Base-by-base conservation (phyloP, 2,329 filamentous ascomycete species). In the Monosporascus sp. region DNA sequence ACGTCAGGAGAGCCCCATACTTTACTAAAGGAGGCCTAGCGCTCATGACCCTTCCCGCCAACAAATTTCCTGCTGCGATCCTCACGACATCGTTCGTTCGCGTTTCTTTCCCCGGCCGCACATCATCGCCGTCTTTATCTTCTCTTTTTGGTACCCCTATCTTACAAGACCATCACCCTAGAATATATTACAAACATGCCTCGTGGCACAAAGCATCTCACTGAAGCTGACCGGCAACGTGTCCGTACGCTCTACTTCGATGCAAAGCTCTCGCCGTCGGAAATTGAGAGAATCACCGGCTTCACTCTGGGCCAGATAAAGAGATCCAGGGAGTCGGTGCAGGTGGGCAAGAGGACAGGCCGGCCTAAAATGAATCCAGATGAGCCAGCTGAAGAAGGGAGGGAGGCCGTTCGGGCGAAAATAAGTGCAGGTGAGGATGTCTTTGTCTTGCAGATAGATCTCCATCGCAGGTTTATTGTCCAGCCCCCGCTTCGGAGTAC, bases 241-340 rank as follows among this genome's bases (percentile, higher is more conserved):
- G 45, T 51, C 17, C 52, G 54, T 20, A 50, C 49, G 14, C 48
- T 56, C 37, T 53, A 49, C 22, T 53, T 37, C 31, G 54, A 56
- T 46, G 52, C 43, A 25, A n/a, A 37, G 20, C 44, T 48, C 18
- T 48, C 41, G 27, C 46, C 43, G 48, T 24, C 20, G 9, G 37
- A 52, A 46, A 54, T 56, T 17, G 37, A 38, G 8, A 52, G 15
- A 3, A 43, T 50, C 25, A 52, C 50, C 6, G 49, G 49, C 37
- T 56, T 49, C 43, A 52, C 49, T 2, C 48, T 47, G 20, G 47
- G 31, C n/a, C 50, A 56, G 27, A 54, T 56, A 35, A 49, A 52
- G 35, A 47, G 41, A 8, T 47, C 55, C n/a, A 53, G 51, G 14
- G 45, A 47, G 43, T 22, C 18, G 24, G 17, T 18, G 41, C 39